Percentiles rank a stretch among this genome's conserved stretches.
These are phyloP conservation scores for Samsoniella hepiali DNA, from an alignment of 2,329 filamentous ascomycete genomes.

Conservation along the genomic window DNA sequence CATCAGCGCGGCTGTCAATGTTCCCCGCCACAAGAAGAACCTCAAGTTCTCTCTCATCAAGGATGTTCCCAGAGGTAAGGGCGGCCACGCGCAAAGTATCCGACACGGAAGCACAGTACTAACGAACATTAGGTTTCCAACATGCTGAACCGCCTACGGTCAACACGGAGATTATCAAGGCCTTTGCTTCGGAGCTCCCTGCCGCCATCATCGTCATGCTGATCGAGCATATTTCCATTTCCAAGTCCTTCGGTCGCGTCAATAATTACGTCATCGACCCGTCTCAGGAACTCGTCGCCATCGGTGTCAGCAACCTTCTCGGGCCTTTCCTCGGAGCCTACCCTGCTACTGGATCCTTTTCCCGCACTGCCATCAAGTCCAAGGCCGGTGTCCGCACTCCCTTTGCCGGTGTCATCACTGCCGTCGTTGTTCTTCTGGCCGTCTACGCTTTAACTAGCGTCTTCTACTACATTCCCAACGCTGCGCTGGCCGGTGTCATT, in stretches of 20 bases:
- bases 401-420: constrained; percentile 85
- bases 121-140: constrained; percentile 62
- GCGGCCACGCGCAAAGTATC: not conserved
- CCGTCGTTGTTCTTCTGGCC: constrained; percentile 78
- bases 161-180: constrained; percentile 60
- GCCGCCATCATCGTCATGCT: constrained; percentile 89
- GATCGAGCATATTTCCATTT: constrained; percentile 95
- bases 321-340: constrained; percentile 91
- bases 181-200: constrained; percentile 71
- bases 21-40: constrained; percentile 48
- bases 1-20: constrained; percentile 70
- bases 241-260: constrained; percentile 91
- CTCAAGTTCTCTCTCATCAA: constrained; percentile 64
- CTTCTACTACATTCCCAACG: constrained; percentile 89
- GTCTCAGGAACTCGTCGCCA: constrained; percentile 92
- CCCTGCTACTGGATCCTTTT: constrained; percentile 92
- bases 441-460: constrained; percentile 85
- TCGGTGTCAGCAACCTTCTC: constrained; percentile 84
- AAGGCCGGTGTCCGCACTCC: constrained; percentile 94
- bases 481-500: constrained; percentile 80
- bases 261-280: constrained; percentile 97
- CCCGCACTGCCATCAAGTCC: constrained; percentile 92
- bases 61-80: constrained; percentile 63
- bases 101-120: not conserved
- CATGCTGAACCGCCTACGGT: constrained; percentile 71